These are phyloP conservation scores for Penicillium hordei DNA, from an alignment of 2,329 filamentous ascomycete genomes.

Conservation along the genomic window DNA sequence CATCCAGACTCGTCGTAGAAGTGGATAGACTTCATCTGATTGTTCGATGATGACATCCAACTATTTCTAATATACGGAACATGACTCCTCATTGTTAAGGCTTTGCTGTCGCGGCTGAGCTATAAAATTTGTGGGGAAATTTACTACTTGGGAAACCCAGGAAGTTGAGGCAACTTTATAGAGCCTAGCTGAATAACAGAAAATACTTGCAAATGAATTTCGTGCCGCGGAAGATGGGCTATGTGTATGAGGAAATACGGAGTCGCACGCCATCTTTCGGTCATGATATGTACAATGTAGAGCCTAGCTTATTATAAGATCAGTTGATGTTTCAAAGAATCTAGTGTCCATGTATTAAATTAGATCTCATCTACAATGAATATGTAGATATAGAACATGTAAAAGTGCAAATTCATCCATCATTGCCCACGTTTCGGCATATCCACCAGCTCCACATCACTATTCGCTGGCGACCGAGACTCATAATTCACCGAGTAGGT, in stretches of 20 bases:
- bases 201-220: not conserved
- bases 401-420: not conserved
- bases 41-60: not conserved
- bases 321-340: not conserved
- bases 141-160: not conserved
- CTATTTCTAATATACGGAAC: not conserved
- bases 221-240: not conserved
- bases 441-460: conserved; percentile 20
- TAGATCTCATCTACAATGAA: too few species aligned
- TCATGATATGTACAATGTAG: not conserved
- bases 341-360: not conserved
- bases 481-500: conserved; percentile 27
- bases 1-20: not conserved
- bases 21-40: not conserved
- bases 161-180: not conserved
- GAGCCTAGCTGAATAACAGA: not conserved
- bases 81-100: not conserved
- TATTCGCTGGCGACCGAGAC: conserved; percentile 14
- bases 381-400: not conserved
- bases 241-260: not conserved
- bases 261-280: not conserved
- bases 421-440: conserved; percentile 5
- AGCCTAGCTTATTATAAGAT: not conserved
- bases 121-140: not conserved
- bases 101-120: too few species aligned